phyloP scores from a whole-genome alignment of 2,329 filamentous ascomycete genomes.

The Colletotrichum sp. region DNA sequence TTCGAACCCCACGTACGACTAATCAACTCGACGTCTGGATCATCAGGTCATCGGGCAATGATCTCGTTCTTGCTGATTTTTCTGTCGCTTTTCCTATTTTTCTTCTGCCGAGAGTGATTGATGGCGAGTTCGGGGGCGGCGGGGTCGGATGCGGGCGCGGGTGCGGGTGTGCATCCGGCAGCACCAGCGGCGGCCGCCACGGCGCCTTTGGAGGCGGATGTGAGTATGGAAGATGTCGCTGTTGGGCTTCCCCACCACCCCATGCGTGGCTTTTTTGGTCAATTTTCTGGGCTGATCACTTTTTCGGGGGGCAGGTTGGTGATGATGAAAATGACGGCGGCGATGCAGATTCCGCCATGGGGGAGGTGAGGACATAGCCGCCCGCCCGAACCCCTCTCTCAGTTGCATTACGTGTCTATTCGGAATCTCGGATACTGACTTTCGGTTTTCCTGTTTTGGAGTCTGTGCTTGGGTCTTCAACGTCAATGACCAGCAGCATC shows the following conservation, averaged over 20 bases:
- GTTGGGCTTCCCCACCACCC: background rate
- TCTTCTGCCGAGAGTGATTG: background rate
- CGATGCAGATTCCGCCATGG: background rate
- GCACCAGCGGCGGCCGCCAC: background rate
- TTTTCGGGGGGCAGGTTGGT: background rate
- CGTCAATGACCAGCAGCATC: conserved; percentile 40
- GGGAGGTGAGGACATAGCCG: background rate
- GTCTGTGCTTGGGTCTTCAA: conserved; percentile 26
- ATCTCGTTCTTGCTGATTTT: background rate
- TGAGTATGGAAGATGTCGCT: background rate
- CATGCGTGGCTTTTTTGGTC: background rate
- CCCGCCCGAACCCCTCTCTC: background rate
- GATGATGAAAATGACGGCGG: background rate
- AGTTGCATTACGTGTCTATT: background rate
- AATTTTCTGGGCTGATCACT: background rate
- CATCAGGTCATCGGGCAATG: background rate
- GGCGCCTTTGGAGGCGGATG: background rate
- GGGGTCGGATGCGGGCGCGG: background rate
- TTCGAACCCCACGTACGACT: background rate
- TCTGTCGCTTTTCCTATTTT: background rate
- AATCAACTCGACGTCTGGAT: background rate
- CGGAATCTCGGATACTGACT: background rate
- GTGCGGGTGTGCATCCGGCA: background rate
- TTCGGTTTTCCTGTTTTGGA: background rate
- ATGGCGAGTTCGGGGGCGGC: background rate